phyloP scores from a whole-genome alignment of 163 green algal species.

The Scenedesmus sp. region DNA sequence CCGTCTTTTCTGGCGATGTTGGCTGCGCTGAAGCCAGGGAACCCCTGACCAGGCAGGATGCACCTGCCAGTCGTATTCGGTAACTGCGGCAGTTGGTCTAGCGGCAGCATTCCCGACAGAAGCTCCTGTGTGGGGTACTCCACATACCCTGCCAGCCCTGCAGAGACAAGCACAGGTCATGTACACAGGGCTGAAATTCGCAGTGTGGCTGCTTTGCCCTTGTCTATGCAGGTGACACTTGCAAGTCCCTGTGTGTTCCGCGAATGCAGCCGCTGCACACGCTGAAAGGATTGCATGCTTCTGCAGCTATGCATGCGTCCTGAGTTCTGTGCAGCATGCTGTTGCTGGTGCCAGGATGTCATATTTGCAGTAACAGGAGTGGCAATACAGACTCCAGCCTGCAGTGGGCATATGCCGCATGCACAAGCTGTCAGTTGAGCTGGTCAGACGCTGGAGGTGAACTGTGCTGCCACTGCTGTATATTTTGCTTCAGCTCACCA shows the following conservation, averaged over 20 bases:
- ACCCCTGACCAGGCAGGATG: conserved; percentile 56
- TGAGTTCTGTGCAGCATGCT: neutral
- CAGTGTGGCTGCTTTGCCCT: neutral
- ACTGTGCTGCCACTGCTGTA: neutral
- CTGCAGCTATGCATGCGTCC: neutral
- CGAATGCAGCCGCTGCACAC: neutral
- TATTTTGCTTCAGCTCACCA: conserved; percentile 2
- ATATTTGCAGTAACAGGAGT: too few relatives aligned
- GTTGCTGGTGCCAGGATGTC: too few relatives aligned
- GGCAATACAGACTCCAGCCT: neutral
- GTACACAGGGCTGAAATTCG: neutral
- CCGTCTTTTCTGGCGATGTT: neutral
- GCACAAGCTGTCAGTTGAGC: neutral
- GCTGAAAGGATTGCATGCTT: too few relatives aligned
- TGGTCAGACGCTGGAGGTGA: neutral
- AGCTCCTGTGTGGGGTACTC: conserved; percentile 82
- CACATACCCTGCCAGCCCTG: conserved; percentile 85
- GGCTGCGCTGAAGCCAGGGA: conserved; percentile 44
- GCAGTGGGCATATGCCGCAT: neutral
- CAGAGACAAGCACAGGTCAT: neutral
- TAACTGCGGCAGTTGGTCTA: conserved; percentile 54
- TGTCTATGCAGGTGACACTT: neutral
- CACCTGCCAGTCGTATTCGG: conserved; percentile 35
- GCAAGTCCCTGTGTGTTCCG: neutral
- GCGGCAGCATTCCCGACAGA: conserved; percentile 67